Evolutionary conservation across 441 rosid species (phyloP).

Genomic region (Arabidopsis lyrata): DNA sequence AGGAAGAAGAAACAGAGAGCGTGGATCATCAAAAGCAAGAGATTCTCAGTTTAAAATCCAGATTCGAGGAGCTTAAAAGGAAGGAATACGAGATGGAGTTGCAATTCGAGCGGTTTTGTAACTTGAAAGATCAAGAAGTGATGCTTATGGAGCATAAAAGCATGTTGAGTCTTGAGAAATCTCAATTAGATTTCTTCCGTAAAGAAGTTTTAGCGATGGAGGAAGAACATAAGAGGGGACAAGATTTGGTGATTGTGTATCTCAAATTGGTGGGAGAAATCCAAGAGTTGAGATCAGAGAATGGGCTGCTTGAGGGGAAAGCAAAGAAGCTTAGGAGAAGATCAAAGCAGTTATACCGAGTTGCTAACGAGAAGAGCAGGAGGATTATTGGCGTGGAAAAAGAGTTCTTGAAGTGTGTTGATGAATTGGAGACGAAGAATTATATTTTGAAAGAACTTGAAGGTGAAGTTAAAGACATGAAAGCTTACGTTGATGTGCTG

Average conservation of each 20-base stretch:
- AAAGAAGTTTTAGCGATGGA: conserved; percentile 58
- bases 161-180: conserved; percentile 50
- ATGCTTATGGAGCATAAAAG: conserved; percentile 59
- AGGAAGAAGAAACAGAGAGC: conserved; percentile 41
- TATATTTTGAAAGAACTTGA: conserved; percentile 50
- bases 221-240: conserved; percentile 54
- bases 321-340: conserved; percentile 56
- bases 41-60: conserved; percentile 44
- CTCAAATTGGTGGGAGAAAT: conserved; percentile 50
- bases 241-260: conserved; percentile 50
- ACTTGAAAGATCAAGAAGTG: conserved; percentile 64
- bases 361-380: conserved; percentile 48
- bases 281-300: conserved; percentile 50
- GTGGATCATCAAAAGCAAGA: conserved; percentile 46
- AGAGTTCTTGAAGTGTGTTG: conserved; percentile 46
- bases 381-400: conserved; percentile 49
- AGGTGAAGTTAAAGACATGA: conserved; percentile 50
- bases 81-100: conserved; percentile 53
- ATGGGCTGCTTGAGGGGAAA: conserved; percentile 53
- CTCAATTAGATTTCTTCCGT: conserved; percentile 53
- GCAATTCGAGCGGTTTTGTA: conserved; percentile 55
- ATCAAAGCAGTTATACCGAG: conserved; percentile 43
- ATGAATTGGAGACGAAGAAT: conserved; percentile 45
- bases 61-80: conserved; percentile 58
- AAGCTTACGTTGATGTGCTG: conserved; percentile 39